A percentile compares a stretch with the other conserved stretches of the same genome.
phyloP scores from a whole-genome alignment of 1,284 basidiomycete genomes.

The Boletus subluridellus region DNA sequence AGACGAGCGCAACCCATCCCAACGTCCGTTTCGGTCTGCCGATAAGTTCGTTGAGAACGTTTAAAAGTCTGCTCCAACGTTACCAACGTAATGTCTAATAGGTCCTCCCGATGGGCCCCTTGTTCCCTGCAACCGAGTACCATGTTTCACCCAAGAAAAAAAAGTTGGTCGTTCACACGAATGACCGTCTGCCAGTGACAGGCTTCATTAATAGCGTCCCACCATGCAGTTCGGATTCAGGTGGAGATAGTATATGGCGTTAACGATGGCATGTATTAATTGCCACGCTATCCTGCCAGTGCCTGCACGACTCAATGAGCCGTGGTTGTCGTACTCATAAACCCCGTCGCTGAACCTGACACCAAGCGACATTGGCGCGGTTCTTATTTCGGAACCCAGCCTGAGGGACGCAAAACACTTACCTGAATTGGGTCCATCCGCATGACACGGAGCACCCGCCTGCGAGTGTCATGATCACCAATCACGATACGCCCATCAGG shows the following conservation, averaged over 20 bases:
- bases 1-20: too few relatives aligned
- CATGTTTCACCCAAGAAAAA: background rate
- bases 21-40: too few relatives aligned
- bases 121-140: background rate
- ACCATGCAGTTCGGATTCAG: slow-evolving; percentile 9
- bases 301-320: slow-evolving; percentile 8
- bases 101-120: background rate
- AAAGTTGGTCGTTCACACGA: slow-evolving; percentile 17
- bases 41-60: slow-evolving; percentile 1
- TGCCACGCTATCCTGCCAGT: slow-evolving; percentile 18
- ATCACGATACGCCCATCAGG: slow-evolving; percentile 19
- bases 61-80: slow-evolving; percentile 20
- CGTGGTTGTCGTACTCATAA: slow-evolving; percentile 11
- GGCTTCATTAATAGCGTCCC: slow-evolving; percentile 1
- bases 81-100: slow-evolving; percentile 15
- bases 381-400: background rate
- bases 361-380: slow-evolving; percentile 11
- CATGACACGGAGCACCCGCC: slow-evolving; percentile 9
- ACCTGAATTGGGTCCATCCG: slow-evolving; percentile 7
- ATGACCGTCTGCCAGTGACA: background rate
- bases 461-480: slow-evolving; percentile 21
- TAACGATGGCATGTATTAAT: background rate
- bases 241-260: slow-evolving; percentile 14
- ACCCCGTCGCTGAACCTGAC: slow-evolving; percentile 19
- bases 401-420: slow-evolving; percentile 2